Percentiles rank a stretch among this genome's conserved stretches.
Evolutionary conservation across 2,329 filamentous ascomycete genomes (phyloP).

Genomic region (Beauveria australis): DNA sequence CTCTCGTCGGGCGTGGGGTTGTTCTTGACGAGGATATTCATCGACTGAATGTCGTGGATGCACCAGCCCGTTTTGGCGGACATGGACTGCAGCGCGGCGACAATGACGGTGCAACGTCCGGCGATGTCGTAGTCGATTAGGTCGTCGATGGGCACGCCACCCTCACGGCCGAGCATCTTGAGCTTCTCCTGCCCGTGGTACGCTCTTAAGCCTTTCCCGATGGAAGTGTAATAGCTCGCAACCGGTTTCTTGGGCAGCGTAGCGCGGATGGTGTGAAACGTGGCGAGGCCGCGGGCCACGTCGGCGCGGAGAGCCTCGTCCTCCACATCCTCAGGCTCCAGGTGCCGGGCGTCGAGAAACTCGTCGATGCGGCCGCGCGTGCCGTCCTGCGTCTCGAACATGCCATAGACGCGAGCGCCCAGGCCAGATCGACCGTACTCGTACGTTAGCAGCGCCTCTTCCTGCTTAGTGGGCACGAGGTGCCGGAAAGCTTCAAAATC

Average conservation of each 20-base stretch:
- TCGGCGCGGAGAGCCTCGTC: conserved; percentile 11
- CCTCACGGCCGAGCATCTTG: conserved; percentile 10
- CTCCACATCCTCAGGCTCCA: conserved; percentile 15
- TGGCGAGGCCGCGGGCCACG: conserved; percentile 12
- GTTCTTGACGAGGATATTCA: conserved; percentile 15
- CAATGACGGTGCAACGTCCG: not conserved
- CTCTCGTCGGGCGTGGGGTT: not conserved
- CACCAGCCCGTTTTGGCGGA: conserved; percentile 13
- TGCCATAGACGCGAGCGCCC: conserved; percentile 13
- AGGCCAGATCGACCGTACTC: conserved; percentile 12
- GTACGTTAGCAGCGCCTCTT: conserved; percentile 11
- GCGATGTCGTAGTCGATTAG: conserved; percentile 14
- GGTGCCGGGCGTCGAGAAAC: conserved; percentile 12
- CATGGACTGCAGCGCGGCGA: conserved; percentile 6
- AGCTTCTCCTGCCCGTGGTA: conserved; percentile 12
- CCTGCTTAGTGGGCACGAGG: conserved; percentile 12
- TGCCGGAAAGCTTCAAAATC: conserved; percentile 10
- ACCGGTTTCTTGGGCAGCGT: not conserved
- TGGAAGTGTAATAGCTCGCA: conserved; percentile 10
- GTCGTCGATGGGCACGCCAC: conserved; percentile 10
- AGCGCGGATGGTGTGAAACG: conserved; percentile 8
- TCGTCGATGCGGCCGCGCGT: conserved; percentile 13
- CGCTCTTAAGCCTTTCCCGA: conserved; percentile 5
- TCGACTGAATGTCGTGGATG: conserved; percentile 16
- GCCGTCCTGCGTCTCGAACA: conserved; percentile 15